A percentile compares a stretch with the other conserved stretches of the same genome.
Conservation (phyloP, 2,329 filamentous ascomycete species). For the Dactylellina haptotyla region DNA sequence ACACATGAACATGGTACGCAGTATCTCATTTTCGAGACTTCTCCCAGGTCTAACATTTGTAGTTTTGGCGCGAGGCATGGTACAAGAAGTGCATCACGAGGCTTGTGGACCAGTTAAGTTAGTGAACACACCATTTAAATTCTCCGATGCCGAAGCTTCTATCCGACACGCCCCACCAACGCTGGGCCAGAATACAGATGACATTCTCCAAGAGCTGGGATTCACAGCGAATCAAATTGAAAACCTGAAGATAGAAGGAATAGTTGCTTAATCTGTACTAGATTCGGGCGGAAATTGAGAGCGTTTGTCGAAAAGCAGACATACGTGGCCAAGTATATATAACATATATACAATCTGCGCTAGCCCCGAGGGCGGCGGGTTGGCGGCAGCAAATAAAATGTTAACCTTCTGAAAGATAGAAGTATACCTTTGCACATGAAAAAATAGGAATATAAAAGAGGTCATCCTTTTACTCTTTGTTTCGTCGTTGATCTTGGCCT, state of each 20-base stretch:
- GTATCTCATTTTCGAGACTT: neutral
- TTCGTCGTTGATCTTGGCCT: too few relatives aligned
- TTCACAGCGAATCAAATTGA: conserved; percentile 66
- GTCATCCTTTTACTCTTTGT: neutral
- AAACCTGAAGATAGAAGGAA: conserved; percentile 72
- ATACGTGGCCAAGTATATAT: too few relatives aligned
- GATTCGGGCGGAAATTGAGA: neutral
- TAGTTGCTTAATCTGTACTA: conserved; percentile 67
- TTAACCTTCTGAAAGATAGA: too few relatives aligned
- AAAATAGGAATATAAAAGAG: too few relatives aligned
- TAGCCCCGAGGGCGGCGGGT: too few relatives aligned
- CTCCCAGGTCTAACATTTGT: neutral
- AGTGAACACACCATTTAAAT: conserved; percentile 94
- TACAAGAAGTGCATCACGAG: conserved; percentile 84
- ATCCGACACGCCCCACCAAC: conserved; percentile 83
- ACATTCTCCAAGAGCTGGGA: conserved; percentile 72
- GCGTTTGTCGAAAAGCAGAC: too few relatives aligned
- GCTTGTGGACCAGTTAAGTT: conserved; percentile 86
- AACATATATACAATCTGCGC: too few relatives aligned
- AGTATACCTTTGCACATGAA: too few relatives aligned
- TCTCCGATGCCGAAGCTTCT: conserved; percentile 80
- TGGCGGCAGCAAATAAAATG: too few relatives aligned
- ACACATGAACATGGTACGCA: conserved; percentile 80
- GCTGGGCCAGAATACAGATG: conserved; percentile 85
- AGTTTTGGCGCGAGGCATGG: conserved; percentile 83